These are phyloP conservation scores for Penicillium sumatraense DNA, from an alignment of 2,329 filamentous ascomycete species.

Conservation along the genomic window DNA sequence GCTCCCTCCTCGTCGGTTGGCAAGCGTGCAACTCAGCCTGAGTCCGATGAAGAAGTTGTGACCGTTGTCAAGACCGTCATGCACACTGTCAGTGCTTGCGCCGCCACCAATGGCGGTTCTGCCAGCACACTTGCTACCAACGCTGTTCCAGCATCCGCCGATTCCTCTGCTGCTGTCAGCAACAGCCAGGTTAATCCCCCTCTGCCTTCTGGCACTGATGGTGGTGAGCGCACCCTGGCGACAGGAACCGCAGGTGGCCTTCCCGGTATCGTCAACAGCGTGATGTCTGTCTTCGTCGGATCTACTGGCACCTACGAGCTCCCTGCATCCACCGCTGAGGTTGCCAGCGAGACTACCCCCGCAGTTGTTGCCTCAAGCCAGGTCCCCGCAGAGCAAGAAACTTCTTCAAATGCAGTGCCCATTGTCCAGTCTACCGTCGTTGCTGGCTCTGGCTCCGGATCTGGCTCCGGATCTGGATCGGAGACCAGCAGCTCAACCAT, in stretches of 20 bases:
- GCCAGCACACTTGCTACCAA: conserved; percentile 12
- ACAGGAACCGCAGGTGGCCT: background rate
- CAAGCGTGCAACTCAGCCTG: conserved; percentile 32
- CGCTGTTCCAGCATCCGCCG: background rate
- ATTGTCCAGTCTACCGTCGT: conserved; percentile 12
- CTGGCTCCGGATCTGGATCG: conserved; percentile 4
- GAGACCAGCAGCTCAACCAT: conserved; percentile 7
- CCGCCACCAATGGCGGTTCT: conserved; percentile 9
- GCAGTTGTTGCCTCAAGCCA: conserved; percentile 12
- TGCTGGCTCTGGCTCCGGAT: conserved; percentile 2
- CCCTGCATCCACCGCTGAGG: background rate
- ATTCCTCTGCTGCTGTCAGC: background rate
- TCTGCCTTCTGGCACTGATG: conserved; percentile 7
- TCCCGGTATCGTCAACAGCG: conserved; percentile 15
- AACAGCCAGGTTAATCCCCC: background rate
- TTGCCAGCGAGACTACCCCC: conserved; percentile 1
- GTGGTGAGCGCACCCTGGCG: conserved; percentile 1
- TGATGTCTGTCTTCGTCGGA: conserved; percentile 14
- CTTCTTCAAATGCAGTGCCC: conserved; percentile 6
- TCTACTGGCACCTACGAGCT: conserved; percentile 7
- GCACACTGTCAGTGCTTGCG: conserved; percentile 31
- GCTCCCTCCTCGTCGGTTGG: conserved; percentile 33
- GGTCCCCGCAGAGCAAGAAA: conserved; percentile 3
- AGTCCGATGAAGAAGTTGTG: conserved; percentile 25
- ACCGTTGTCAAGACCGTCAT: conserved; percentile 31